Evolutionary conservation across 2,329 filamentous ascomycete genomes (phyloP), one percentile per base, ranked within the genome.

Genomic region (Shiraia sp.): DNA sequence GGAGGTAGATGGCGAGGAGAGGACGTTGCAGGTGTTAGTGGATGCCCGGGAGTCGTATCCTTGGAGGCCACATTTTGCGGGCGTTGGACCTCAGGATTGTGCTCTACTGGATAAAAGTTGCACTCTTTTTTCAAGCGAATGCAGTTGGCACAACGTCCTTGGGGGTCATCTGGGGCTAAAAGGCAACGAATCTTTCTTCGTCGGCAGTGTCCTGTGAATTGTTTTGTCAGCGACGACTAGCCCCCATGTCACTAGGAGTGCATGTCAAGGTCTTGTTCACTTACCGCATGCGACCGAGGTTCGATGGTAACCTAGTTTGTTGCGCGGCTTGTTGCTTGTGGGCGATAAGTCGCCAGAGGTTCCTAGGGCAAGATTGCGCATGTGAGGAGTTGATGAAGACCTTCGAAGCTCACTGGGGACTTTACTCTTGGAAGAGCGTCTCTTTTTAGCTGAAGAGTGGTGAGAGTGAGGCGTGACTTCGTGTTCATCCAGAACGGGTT

Each of bases 211-310:
- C 87, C 92, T 96, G 60, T 19, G 22, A 26, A n/a, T n/a, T 31
- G 32, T 44, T 47, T 43, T 41, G 45, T 66, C 36, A 63, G 59
- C 54, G 24, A 32, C 16, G n/a, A n/a, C n/a, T n/a, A n/a, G n/a
- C n/a, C n/a, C n/a, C n/a, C n/a, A n/a, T n/a, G n/a, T n/a, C n/a
- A n/a, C n/a, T n/a, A n/a, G n/a, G n/a, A n/a, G n/a, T n/a, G n/a
- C n/a, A n/a, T n/a, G n/a, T n/a, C n/a, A n/a, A n/a, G n/a, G n/a
- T 32, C 16, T 30, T 22, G 22, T 10, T 44, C 42, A 83, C 91
- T 82, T 80, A 97, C 92, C 87, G 75, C 92, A 97, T 57, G 92
- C 93, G 58, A 96, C 89, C 31, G 91, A 95, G 25, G 90, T 96
- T 63, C 92, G 83, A 74, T 96, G 92, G 67, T 97, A 97, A 27